Conservation (phyloP, 2,329 filamentous ascomycete genomes). For the Didymosphaeria variabile region DNA sequence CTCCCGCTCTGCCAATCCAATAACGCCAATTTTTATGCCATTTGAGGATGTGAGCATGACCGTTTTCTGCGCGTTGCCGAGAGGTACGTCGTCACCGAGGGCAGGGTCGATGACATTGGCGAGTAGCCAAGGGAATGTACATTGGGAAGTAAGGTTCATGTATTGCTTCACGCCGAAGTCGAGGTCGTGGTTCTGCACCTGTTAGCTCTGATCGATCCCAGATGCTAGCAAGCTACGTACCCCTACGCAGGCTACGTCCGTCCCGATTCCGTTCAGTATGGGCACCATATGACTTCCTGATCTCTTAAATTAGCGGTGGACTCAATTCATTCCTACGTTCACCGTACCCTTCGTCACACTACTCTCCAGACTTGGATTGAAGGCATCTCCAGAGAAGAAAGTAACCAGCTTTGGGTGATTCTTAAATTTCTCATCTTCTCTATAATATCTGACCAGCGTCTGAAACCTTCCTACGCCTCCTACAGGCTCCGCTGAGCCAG, state of each 20-base stretch:
- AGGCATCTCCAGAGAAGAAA: slow-evolving; percentile 90
- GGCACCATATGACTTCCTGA: slow-evolving; percentile 85
- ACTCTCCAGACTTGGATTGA: slow-evolving; percentile 89
- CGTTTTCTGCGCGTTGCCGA: slow-evolving; percentile 79
- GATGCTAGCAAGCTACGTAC: slow-evolving; percentile 57
- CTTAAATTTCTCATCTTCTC: slow-evolving; percentile 66
- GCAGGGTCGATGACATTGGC: slow-evolving; percentile 89
- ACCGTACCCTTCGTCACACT: slow-evolving; percentile 80
- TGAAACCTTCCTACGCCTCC: slow-evolving; percentile 86
- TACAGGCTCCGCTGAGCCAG: slow-evolving; percentile 78
- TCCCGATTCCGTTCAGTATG: slow-evolving; percentile 79
- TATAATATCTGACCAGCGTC: slow-evolving; percentile 79
- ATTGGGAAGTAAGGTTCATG: slow-evolving; percentile 74
- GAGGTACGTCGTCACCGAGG: slow-evolving; percentile 75
- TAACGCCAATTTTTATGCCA: slow-evolving; percentile 84
- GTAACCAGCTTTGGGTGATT: slow-evolving; percentile 74
- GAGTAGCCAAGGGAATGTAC: slow-evolving; percentile 87
- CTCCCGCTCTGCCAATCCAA: slow-evolving; percentile 86
- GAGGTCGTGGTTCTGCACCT: slow-evolving; percentile 80
- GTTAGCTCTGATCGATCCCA: slow-evolving; percentile 25
- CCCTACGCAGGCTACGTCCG: slow-evolving; percentile 82
- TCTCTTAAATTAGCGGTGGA: not conserved
- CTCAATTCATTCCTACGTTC: not conserved
- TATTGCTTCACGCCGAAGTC: slow-evolving; percentile 91
- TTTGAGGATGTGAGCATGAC: slow-evolving; percentile 81